Evolutionary conservation across 352 stramenopile species (phyloP).

Genomic region (Globisporangium okanoganense): DNA sequence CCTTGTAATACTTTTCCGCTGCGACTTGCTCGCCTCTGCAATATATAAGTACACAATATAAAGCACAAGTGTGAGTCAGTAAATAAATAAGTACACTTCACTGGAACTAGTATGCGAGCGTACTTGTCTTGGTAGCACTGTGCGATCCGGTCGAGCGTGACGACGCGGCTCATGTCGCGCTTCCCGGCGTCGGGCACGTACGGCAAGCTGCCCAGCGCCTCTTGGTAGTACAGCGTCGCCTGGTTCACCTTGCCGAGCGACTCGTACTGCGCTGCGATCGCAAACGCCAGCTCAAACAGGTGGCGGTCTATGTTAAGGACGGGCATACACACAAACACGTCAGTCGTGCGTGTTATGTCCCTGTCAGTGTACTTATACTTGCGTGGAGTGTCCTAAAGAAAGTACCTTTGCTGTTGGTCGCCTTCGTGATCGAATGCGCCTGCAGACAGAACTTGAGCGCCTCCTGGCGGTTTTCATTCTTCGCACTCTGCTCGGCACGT

Average conservation of each 20-base stretch:
- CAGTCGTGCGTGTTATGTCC: background rate
- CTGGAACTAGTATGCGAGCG: background rate
- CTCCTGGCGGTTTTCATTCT: conserved; percentile 39
- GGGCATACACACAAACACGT: too few species aligned
- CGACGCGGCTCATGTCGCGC: conserved; percentile 42
- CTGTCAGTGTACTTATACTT: background rate
- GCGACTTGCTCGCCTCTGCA: conserved; percentile 25
- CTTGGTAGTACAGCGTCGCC: conserved; percentile 67
- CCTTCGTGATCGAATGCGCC: conserved; percentile 59
- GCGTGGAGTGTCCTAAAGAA: background rate
- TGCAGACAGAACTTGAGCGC: conserved; percentile 68
- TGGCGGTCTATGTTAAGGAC: conserved; percentile 48
- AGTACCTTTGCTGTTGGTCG: conserved; percentile 62
- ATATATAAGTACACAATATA: background rate
- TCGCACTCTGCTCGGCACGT: conserved; percentile 39
- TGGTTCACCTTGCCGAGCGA: conserved; percentile 31
- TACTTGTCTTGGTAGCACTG: conserved; percentile 74
- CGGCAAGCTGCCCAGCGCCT: conserved; percentile 51
- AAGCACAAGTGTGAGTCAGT: background rate
- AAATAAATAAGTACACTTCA: background rate
- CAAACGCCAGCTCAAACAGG: conserved; percentile 74
- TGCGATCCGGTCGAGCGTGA: conserved; percentile 73
- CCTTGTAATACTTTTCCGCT: conserved; percentile 38
- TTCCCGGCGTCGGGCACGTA: conserved; percentile 26
- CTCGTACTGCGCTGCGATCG: conserved; percentile 75